Percentiles rank a stretch among this genome's conserved stretches.
Evolutionary conservation across 176 grass and related monocot genomes (phyloP).

Genomic region (Oryza australiensis): DNA sequence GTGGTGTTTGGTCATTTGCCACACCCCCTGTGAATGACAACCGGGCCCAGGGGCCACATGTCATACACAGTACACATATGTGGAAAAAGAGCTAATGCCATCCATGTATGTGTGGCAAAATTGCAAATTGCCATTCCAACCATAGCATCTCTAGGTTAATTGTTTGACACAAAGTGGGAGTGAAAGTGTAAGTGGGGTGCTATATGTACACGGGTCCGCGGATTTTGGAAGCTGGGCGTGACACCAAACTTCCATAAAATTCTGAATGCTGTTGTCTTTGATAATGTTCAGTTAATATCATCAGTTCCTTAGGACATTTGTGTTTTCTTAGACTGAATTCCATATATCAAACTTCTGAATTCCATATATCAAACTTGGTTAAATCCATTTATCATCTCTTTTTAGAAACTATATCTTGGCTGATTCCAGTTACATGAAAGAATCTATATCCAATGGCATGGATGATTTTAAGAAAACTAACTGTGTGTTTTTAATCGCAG

Average conservation of each 20-base stretch:
- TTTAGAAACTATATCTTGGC: neutral
- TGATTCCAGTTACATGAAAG: neutral
- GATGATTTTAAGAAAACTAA: conserved; percentile 18
- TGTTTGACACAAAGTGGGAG: too few relatives aligned
- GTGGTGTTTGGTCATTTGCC: too few relatives aligned
- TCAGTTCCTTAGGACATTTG: conserved; percentile 9
- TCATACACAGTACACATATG: too few relatives aligned
- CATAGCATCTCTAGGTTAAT: too few relatives aligned
- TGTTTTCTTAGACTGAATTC: conserved; percentile 9
- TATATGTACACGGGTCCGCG: too few relatives aligned
- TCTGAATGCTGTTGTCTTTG: neutral
- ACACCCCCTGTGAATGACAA: too few relatives aligned
- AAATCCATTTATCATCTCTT: conserved; percentile 13
- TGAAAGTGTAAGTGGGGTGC: too few relatives aligned
- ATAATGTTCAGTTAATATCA: conserved; percentile 25
- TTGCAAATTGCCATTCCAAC: neutral
- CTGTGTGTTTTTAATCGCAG: conserved; percentile 51
- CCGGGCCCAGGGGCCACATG: too few relatives aligned
- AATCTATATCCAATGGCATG: conserved; percentile 13
- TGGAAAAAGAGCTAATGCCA: too few relatives aligned
- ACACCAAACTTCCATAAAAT: conserved; percentile 7
- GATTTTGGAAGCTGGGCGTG: too few relatives aligned
- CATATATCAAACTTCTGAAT: neutral
- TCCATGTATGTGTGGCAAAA: neutral
- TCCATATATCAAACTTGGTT: neutral